A percentile compares a stretch with the other conserved stretches of the same genome.
These are phyloP conservation scores for Amoebophrya sp. DNA, from an alignment of 169 alveolate species.

Conservation along the genomic window DNA sequence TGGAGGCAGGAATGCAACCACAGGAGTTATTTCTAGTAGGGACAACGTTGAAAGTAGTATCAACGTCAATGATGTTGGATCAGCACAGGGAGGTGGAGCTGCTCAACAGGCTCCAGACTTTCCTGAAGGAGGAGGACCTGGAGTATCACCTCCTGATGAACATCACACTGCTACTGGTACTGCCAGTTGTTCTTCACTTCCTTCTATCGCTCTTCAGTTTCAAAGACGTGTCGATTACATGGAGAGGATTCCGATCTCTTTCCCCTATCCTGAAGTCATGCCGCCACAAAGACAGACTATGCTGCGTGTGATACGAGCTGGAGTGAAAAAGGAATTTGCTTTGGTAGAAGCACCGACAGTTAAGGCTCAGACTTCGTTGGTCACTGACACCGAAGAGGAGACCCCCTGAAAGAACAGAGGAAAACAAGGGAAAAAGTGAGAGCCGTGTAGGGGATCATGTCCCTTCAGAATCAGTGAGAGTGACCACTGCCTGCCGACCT, in stretches of 20 bases:
- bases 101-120: not conserved
- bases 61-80: not conserved
- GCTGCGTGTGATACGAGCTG: not conserved
- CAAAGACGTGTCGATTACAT: not conserved
- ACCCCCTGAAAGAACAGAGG: too few species aligned
- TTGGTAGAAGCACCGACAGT: slow-evolving; percentile 89
- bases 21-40: not conserved
- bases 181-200: not conserved
- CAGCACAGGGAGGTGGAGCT: not conserved
- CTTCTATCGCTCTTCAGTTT: not conserved
- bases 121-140: not conserved
- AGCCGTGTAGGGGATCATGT: too few species aligned
- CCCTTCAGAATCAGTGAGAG: too few species aligned
- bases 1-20: not conserved
- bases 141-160: not conserved
- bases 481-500: too few species aligned
- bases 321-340: slow-evolving; percentile 59
- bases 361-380: too few species aligned
- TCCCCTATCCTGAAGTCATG: not conserved
- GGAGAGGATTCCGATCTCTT: not conserved
- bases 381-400: too few species aligned
- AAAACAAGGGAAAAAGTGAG: too few species aligned
- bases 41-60: not conserved
- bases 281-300: not conserved
- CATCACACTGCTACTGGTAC: not conserved